Conservation (phyloP, 331 rosid genomes). For the Pyrus hybrid region DNA sequence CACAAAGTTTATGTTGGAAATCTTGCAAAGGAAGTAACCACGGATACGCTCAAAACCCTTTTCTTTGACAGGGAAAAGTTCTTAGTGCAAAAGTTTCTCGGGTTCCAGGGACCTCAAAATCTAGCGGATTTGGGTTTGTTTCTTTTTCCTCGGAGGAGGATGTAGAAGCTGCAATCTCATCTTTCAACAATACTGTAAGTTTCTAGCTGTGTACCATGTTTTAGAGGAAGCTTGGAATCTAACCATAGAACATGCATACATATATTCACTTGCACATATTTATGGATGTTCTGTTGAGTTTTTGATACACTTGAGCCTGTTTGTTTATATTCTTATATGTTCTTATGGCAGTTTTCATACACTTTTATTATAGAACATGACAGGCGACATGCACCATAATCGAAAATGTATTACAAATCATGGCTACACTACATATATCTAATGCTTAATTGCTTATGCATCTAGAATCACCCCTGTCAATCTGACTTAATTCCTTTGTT, state of each 20-base stretch:
- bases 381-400: not conserved
- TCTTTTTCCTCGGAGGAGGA: constrained; percentile 80
- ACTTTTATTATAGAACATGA: not conserved
- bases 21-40: constrained; percentile 68
- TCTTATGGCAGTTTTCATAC: not conserved
- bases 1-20: constrained; percentile 94
- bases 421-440: no score
- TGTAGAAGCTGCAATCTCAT: constrained; percentile 70
- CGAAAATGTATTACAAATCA: not conserved
- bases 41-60: constrained; percentile 47
- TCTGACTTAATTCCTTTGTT: no score
- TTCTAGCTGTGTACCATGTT: constrained; percentile 10
- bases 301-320: not conserved
- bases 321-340: constrained; percentile 7
- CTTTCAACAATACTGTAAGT: constrained; percentile 80
- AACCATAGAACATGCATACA: not conserved
- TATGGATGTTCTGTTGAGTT: not conserved
- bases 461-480: no score
- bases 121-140: constrained; percentile 81
- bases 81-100: constrained; percentile 89
- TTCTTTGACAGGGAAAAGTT: constrained; percentile 69
- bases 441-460: no score
- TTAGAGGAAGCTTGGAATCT: constrained; percentile 3
- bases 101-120: constrained; percentile 86
- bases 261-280: not conserved